Evolutionary conservation across 2,329 filamentous ascomycete species (phyloP), one percentile per base, ranked within the genome.

Genomic region (Hypoxylon sp.): DNA sequence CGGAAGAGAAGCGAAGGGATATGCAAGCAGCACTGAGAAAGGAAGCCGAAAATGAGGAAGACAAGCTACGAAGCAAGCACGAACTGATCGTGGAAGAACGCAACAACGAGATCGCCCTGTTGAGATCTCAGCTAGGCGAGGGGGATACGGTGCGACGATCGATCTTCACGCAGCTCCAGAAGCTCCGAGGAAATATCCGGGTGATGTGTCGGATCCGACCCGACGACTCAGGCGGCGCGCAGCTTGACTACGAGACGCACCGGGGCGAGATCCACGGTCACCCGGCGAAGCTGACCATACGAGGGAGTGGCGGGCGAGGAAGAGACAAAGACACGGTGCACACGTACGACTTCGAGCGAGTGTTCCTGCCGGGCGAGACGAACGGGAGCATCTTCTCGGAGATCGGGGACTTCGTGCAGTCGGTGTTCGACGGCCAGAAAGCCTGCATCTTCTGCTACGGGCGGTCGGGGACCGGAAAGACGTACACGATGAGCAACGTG

Each of bases 401-500:
- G 66, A 97, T 97, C 64, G 91, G 90, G 30, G 92, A 97, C 67
- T 81, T 97, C n/a, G 91, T 97, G 1, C 92, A 97, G 71, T 95
- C 90, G 57, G 93, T 93, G 0, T 77, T 97, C 8, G 92, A 97
- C 64, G 94, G 94, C 1, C 97, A 96, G 75, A 97, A 97, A 63
- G 93, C 97, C 36, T 97, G 92, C 71, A 96, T 99, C 56, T 96
- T 99, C 74, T 97, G 91, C 67, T 97, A 97, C 67, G 94, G 94
- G 21, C 94, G 97, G 72, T 97, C 94, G 0, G 94, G 93, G 4
- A 93, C 91, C 8, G 94, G 93, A 47, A 99, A 99, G 78, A 97
- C 94, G 0, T 90, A 88, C 67, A 97, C 94, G 3, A 99, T 97
- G 94, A 65, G 59, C 41, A 7, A 89, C 88, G 19, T 51, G 12